Evolutionary conservation across 2,329 filamentous ascomycete genomes (phyloP), one percentile per base, ranked within the genome.

Genomic region (Hypocreales sp.): DNA sequence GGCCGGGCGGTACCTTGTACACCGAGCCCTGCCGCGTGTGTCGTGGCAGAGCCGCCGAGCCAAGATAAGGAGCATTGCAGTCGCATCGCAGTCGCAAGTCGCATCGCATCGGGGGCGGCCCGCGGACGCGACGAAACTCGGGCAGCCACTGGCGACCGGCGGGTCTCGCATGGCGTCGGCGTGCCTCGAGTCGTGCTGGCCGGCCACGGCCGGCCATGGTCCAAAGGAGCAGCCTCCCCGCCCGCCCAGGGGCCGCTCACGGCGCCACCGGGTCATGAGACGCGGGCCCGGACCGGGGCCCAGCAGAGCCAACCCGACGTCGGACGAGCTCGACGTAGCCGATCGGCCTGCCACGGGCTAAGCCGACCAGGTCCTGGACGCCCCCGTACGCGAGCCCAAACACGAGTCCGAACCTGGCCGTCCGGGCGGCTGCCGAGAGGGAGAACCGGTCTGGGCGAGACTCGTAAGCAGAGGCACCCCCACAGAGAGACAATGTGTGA

Each of bases 341-440:
- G 19, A 86, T 69, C 29, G 63, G 69, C 41, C 79, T 73, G 29
- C 82, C 83, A 47, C 72, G 76, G 28, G 71, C 55, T 33, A 75
- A 60, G 28, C 72, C 72, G 19, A 90, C 50, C 8, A 64, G 55
- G 55, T 95, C 87, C 53, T 95, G 86, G 31, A 78, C 50, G 20
- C 87, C 58, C 15, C 87, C 87, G 53, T 83, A 95, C 7, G 60
- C 68, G 20, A 93, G 46, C 13, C 87, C 86, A 37, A 84, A 74
- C 39, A 79, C 60, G 24, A 94, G 58, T 2, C 84, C 87, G 40
- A 79, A 70, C 46, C 74, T 80, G 27, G 84, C 83, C 23, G 82
- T 90, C 35, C 78, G 68, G 12, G 77, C 78, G 22, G 77, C 73
- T 27, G 78, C 79, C 32, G 76, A 72, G 17, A 87, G 56, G 19